phyloP scores from a whole-genome alignment of 2,329 filamentous ascomycete species.

The Fusarium heterosporum region DNA sequence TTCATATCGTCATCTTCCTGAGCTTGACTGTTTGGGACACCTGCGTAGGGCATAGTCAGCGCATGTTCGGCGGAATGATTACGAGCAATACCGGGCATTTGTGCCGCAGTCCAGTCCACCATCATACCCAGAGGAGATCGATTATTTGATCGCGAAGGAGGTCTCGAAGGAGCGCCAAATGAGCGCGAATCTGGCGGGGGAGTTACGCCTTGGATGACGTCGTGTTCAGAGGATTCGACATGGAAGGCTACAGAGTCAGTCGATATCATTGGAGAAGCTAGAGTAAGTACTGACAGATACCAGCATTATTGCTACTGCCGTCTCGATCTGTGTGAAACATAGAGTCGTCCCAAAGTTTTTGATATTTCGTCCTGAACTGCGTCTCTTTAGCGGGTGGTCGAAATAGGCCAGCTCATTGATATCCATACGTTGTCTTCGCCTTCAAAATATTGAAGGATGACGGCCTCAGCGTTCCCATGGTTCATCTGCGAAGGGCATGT shows the following conservation, averaged over 20 bases:
- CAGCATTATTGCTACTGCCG: slow-evolving; percentile 56
- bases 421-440: slow-evolving; percentile 52
- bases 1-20: slow-evolving; percentile 68
- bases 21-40: slow-evolving; percentile 51
- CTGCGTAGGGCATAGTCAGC: slow-evolving; percentile 51
- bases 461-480: slow-evolving; percentile 60
- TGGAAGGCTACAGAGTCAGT: slow-evolving; percentile 61
- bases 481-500: slow-evolving; percentile 50
- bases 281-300: slow-evolving; percentile 56
- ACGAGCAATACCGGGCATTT: slow-evolving; percentile 56
- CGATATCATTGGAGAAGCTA: slow-evolving; percentile 3
- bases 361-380: slow-evolving; percentile 62
- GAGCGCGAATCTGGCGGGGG: slow-evolving; percentile 56
- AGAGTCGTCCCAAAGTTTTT: slow-evolving; percentile 64
- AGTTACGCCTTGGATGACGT: slow-evolving; percentile 58
- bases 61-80: slow-evolving; percentile 25
- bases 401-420: neutral
- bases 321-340: slow-evolving; percentile 66
- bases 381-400: slow-evolving; percentile 27
- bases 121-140: slow-evolving; percentile 67
- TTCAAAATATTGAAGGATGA: slow-evolving; percentile 66
- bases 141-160: slow-evolving; percentile 70
- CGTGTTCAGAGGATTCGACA: slow-evolving; percentile 63
- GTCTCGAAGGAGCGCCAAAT: slow-evolving; percentile 66
- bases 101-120: slow-evolving; percentile 60